These are phyloP conservation scores for Podaxis carcinomalis DNA, from an alignment of 768 basidiomycete species.

Conservation along the genomic window DNA sequence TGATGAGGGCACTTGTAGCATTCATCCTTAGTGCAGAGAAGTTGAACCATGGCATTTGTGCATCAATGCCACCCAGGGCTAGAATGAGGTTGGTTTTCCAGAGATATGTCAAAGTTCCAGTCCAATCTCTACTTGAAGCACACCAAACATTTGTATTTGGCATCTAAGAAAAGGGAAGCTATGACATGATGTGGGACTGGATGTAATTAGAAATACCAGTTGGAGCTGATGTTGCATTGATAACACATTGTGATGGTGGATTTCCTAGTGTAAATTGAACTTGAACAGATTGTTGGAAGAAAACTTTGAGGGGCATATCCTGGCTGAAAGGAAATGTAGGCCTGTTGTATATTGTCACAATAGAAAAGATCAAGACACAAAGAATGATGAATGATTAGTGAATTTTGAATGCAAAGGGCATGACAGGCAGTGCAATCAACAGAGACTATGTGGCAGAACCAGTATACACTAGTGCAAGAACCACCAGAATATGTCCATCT, in stretches of 20 bases:
- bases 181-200: slow-evolving; percentile 37
- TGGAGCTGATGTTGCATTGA: slow-evolving; percentile 21
- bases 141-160: slow-evolving; percentile 32
- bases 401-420: slow-evolving; percentile 24
- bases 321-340: slow-evolving; percentile 15
- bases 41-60: slow-evolving; percentile 34
- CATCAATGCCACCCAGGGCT: slow-evolving; percentile 28
- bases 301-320: slow-evolving; percentile 18
- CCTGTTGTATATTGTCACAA: slow-evolving; percentile 14
- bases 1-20: slow-evolving; percentile 23
- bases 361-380: slow-evolving; percentile 9
- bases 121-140: slow-evolving; percentile 16
- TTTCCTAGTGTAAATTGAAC: slow-evolving; percentile 29
- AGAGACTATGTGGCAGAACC: slow-evolving; percentile 15
- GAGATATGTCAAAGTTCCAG: slow-evolving; percentile 40
- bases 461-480: slow-evolving; percentile 17
- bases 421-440: slow-evolving; percentile 20
- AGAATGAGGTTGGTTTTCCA: slow-evolving; percentile 42
- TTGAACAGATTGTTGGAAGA: slow-evolving; percentile 16
- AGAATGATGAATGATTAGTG: slow-evolving; percentile 15
- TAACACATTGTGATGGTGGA: slow-evolving; percentile 17
- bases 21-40: slow-evolving; percentile 31
- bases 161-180: slow-evolving; percentile 46
- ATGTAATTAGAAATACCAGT: slow-evolving; percentile 44
- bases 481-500: not conserved